Evolutionary conservation across 2,329 filamentous ascomycete genomes (phyloP).

Genomic region (Cladosporium sp.): DNA sequence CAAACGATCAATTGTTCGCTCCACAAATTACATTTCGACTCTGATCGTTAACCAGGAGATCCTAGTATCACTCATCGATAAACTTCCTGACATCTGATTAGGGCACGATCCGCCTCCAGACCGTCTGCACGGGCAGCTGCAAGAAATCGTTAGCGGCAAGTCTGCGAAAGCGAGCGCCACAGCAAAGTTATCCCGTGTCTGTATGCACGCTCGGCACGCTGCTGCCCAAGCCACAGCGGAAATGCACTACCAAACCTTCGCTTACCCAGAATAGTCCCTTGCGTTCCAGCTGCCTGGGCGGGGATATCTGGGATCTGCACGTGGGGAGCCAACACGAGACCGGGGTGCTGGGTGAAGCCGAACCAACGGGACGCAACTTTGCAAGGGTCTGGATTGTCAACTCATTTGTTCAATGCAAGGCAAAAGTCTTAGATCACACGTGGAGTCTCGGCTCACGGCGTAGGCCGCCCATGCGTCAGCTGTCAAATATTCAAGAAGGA

Average conservation of each 20-base stretch:
- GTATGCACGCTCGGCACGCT: not conserved
- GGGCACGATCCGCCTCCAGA: not conserved
- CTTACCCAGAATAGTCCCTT: not conserved
- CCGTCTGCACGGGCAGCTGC: not conserved
- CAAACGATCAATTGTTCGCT: not conserved
- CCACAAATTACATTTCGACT: not conserved
- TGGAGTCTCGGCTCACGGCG: not conserved
- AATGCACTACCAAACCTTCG: not conserved
- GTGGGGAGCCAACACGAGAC: not conserved
- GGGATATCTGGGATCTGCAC: not conserved
- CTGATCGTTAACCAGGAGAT: not conserved
- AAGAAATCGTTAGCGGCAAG: not conserved
- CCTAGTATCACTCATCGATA: not conserved
- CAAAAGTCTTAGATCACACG: not conserved
- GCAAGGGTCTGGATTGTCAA: not conserved
- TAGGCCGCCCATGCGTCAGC: not conserved
- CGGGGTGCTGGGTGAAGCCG: not conserved
- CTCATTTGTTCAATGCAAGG: not conserved
- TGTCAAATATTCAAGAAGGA: not conserved
- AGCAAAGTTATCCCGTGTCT: not conserved
- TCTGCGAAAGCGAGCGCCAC: conserved; percentile 1
- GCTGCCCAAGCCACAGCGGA: not conserved
- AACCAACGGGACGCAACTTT: not conserved
- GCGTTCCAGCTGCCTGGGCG: not conserved
- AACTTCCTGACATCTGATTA: not conserved